These are phyloP conservation scores for Rhizopogon vesiculosus DNA, from an alignment of 768 basidiomycete genomes.

Conservation along the genomic window DNA sequence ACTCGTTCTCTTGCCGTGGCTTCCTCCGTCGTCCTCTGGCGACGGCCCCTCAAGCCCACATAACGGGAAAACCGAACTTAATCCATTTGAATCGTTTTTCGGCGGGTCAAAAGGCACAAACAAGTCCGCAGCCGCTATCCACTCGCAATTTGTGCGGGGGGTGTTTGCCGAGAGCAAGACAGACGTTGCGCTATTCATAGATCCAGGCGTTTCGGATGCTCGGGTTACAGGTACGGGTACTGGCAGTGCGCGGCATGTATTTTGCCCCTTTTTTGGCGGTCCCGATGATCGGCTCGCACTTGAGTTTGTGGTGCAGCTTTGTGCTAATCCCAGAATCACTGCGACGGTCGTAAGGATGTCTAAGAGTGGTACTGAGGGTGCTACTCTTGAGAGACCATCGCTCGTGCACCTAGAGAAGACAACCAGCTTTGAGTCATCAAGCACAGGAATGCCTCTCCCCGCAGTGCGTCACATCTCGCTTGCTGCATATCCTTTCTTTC, in stretches of 20 bases:
- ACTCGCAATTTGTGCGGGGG: slow-evolving; percentile 81
- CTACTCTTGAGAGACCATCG: slow-evolving; percentile 52
- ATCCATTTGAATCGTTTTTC: slow-evolving; percentile 82
- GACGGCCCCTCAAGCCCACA: slow-evolving; percentile 13
- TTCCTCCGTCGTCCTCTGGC: slow-evolving; percentile 31
- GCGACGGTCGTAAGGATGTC: slow-evolving; percentile 76
- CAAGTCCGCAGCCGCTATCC: slow-evolving; percentile 49
- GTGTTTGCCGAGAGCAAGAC: slow-evolving; percentile 68
- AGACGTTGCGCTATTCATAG: slow-evolving; percentile 86
- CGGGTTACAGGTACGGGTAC: slow-evolving; percentile 16
- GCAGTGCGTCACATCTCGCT: slow-evolving; percentile 6
- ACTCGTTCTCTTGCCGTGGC: slow-evolving; percentile 86
- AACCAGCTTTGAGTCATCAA: slow-evolving; percentile 30
- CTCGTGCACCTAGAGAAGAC: slow-evolving; percentile 56
- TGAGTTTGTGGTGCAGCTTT: slow-evolving; percentile 74
- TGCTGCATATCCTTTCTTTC: neutral
- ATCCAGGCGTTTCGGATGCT: slow-evolving; percentile 41
- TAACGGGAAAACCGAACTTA: slow-evolving; percentile 31
- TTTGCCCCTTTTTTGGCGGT: slow-evolving; percentile 92
- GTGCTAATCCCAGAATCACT: slow-evolving; percentile 52
- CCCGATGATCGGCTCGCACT: slow-evolving; percentile 89
- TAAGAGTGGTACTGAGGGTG: slow-evolving; percentile 31
- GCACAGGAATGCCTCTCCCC: neutral
- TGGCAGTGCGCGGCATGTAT: slow-evolving; percentile 50
- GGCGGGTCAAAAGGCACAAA: slow-evolving; percentile 42